Base-by-base conservation (phyloP, 139 green algal genomes). In the Haematococcus sp. region DNA sequence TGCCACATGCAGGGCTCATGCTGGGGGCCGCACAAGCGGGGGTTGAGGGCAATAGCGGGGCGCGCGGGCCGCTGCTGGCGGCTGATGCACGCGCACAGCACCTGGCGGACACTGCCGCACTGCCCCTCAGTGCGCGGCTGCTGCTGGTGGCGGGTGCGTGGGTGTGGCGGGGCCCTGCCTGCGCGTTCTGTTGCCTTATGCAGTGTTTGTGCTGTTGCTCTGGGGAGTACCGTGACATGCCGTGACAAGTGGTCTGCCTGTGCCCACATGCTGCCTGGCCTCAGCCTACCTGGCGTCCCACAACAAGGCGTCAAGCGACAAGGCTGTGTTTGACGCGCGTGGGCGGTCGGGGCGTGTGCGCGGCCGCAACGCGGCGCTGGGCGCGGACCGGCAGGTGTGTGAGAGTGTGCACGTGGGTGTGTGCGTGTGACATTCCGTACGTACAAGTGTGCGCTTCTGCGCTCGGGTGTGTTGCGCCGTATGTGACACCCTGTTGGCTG, bases 231-330 rank as follows among this genome's bases (percentile, higher is more conserved):
- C 27, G 15, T 61, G 17, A 31, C 54, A 31, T 61, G 20, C 15
- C 16, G 4, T 11, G 4, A 25, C 54, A n/a, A 11, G 5, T 30
- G 27, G 54, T 61, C 54, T 61, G 4, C 16, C 20, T 11, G 19
- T 61, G 15, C 16, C 54, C 27, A 31, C 54, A 61, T 61, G 54
- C 19, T 20, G 16, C 27, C 5, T 23, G 11, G 27, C 54, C 17
- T 27, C 66, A 49, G 66, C 66, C 25, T 72, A 49, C 46, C 15
- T 72, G 7, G 66, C 66, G 22, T 63, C 44, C 11, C 66, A 72
- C 66, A 72, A 72, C 44, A 72, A 72, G 66, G n/a, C 66, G 11
- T 27, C 66, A 4, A 27, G 15, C 9, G 66, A 72, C 66, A 58
- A 59, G 27, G 44, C 44, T 1, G 66, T 72, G 43, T 72, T 72